phyloP scores from a whole-genome alignment of 2,329 filamentous ascomycete genomes.

The Capronia americana region DNA sequence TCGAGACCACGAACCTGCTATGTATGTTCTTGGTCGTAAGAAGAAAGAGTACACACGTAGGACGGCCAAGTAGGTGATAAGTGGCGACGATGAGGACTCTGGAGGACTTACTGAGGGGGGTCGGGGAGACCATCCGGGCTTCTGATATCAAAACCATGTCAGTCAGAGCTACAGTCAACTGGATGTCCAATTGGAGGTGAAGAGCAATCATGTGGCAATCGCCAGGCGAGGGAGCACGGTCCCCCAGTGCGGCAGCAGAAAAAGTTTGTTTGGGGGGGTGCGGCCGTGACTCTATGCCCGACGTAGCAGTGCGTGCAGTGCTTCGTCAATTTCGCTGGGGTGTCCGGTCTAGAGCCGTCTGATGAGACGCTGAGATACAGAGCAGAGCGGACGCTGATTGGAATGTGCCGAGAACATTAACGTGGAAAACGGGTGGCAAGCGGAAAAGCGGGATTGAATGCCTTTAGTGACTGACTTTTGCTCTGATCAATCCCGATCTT shows the following conservation, averaged over 20 bases:
- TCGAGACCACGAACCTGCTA: not conserved
- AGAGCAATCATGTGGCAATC: constrained; percentile 9
- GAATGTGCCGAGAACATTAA: not conserved
- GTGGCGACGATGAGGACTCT: constrained; percentile 1
- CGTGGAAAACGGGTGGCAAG: not conserved
- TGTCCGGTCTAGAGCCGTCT: not conserved
- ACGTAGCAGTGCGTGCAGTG: not conserved
- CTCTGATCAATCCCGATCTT: not conserved
- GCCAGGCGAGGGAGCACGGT: not conserved
- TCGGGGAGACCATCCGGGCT: not conserved
- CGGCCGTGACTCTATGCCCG: not conserved
- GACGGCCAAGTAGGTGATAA: not conserved
- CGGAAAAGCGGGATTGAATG: not conserved
- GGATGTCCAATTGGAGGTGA: constrained; percentile 16
- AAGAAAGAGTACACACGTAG: not conserved
- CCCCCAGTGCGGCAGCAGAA: not conserved
- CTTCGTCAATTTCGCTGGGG: not conserved
- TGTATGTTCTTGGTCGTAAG: not conserved
- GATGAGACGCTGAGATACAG: not conserved
- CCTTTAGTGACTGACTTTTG: not conserved
- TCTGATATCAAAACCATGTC: constrained; percentile 18
- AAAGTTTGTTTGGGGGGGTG: not conserved
- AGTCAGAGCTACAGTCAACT: not conserved
- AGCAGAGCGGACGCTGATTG: not conserved
- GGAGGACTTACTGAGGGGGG: not conserved